Evolutionary conservation across 495 filamentous ascomycete species (phyloP).

Genomic region (Neurospora sp.): DNA sequence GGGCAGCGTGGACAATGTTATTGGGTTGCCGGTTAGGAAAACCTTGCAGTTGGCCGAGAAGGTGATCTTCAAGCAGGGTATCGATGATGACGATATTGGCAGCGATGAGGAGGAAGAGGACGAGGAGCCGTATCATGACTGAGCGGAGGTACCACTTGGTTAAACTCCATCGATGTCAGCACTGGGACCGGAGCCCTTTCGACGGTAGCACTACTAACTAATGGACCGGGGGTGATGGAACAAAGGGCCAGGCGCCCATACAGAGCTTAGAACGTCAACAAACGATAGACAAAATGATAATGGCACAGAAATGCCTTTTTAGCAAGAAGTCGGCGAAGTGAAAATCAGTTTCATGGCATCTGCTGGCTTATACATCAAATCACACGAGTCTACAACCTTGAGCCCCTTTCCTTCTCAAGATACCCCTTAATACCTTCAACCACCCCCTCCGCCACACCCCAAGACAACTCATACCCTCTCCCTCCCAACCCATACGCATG

Average conservation of each 20-base stretch:
- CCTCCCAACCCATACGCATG: slow-evolving; percentile 58
- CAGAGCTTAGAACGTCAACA: neutral
- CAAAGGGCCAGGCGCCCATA: neutral
- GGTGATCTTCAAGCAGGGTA: slow-evolving; percentile 48
- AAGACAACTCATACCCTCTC: slow-evolving; percentile 45
- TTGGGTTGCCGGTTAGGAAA: slow-evolving; percentile 80
- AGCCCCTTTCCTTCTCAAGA: slow-evolving; percentile 4
- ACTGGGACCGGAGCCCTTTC: neutral
- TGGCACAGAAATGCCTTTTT: neutral
- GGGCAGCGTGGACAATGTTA: slow-evolving; percentile 86
- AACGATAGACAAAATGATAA: neutral
- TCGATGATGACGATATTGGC: slow-evolving; percentile 13
- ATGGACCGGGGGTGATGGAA: neutral
- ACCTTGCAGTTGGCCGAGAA: slow-evolving; percentile 79
- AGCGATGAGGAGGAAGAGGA: slow-evolving; percentile 16
- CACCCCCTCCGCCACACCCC: slow-evolving; percentile 36
- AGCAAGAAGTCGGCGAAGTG: neutral
- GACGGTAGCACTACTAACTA: neutral
- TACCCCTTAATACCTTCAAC: slow-evolving; percentile 19
- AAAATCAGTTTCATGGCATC: neutral
- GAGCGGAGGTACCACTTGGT: neutral
- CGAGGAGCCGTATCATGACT: neutral
- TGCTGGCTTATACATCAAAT: neutral
- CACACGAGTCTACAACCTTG: slow-evolving; percentile 4
- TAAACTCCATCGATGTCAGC: neutral